Base-by-base conservation (phyloP, 768 basidiomycete species). In the Xerocomellus intermedius region DNA sequence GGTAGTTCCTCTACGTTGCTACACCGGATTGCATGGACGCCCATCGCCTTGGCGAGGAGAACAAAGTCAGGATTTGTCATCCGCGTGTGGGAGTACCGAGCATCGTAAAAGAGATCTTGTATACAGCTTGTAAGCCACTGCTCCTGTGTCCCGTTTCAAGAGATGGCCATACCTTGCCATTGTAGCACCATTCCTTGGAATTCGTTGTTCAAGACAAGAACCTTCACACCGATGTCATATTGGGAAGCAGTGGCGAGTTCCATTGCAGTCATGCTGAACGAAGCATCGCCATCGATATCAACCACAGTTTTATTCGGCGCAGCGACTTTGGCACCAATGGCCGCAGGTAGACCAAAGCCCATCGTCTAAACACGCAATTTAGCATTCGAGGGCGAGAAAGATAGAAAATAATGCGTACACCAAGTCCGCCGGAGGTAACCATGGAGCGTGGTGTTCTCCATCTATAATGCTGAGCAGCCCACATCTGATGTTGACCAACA, bases 401-500 rank as follows among this genome's bases (percentile, higher is more conserved):
- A 54, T n/a, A 26, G 12, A 46, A 33, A 17, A 21, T 3, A 41
- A 57, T 3, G 82, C 90, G 61, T 73, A 94, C 92, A 6, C 96
- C 96, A 19, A 98, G 82, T 60, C 96, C 96, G 60, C 96, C 96
- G 33, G 91, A 94, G 14, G 94, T 93, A 50, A 96, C 85, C 87
- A 98, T 81, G 43, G 91, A 81, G 39, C 86, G 80, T 0, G 97
- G 97, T 46, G 87, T 75, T 57, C 75, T 89, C 95, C 95, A 99
- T 55, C 95, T 80, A 74, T 84, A 98, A 70, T 87, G 80, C 72
- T 99, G 97, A 39, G 91, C 92, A 2, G 96, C 96, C 94, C 94
- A 98, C 97, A 98, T 98, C 74, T 99, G 96, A 75, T 98, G 97
- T 71, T 99, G 97, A 8, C 97, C 97, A 21, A 99, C 97, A 63